Evolutionary conservation across 371 early-diverging fungal genomes (phyloP), one percentile per base, ranked within the genome.

Genomic region (Parasitella parasitica): DNA sequence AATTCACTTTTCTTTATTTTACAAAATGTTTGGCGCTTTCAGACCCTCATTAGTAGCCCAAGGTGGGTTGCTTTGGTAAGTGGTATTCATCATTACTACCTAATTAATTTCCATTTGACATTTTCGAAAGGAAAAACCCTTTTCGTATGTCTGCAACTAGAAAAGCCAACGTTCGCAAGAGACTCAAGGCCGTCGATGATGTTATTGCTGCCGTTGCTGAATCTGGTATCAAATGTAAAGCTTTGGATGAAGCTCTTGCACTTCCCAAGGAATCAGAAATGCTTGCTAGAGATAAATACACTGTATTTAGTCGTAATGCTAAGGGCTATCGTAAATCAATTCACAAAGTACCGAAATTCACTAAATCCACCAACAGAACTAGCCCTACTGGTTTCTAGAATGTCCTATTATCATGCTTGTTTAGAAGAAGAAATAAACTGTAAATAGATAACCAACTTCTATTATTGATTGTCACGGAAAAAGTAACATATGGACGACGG

Each of bases 311-410:
- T 56, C 90, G 93, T 68, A 83, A 83, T 37, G 88, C 85, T 63
- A 80, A 81, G 57, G 88, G 90, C 54, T 91, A 93, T 62, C 92
- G 96, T 79, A 96, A 96, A 84, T 92, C 94, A n/a, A 78, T 94
- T 28, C 95, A 94, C 78, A 95, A 95, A 85, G 96, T 97, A 7
- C 97, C 96, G 46, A 90, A 96, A 64, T 97, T 95, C 82, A 94
- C 96, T 43, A 95, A 93, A 77, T 87, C 86, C 48, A 88, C 94
- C 26, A 86, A 91, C 59, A 83, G 98, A 56, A 86, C 89, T 5
- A 86, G 88, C 54, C 94, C 94, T n/a, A 68, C 75, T 37, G 93
- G 92, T 51, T 91, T 94, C 71, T 91, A 84, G 35, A 30, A 6
- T 49, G 11, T n/a, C 28, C 13, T 16, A 24, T 26, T 6, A 49